Base-by-base conservation (phyloP, 2,329 filamentous ascomycete species). In the Cladosporium sp. region DNA sequence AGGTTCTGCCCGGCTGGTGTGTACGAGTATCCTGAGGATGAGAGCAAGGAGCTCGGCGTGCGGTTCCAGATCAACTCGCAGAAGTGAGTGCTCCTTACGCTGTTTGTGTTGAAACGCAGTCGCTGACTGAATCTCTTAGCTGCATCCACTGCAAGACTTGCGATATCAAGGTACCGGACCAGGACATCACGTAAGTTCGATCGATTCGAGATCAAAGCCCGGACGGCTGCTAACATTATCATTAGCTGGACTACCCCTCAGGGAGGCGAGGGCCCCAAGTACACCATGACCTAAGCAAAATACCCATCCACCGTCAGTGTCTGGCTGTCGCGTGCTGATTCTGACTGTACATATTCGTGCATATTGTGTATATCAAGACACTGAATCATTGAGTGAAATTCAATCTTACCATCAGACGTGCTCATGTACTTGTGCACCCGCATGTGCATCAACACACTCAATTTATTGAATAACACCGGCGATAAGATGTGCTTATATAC, bases 121-220 rank as follows among this genome's bases (percentile, higher is more conserved):
- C 34, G 14, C 5, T 11, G 18, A 40, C 65, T 73, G 66, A 68
- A 67, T 14, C 18, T 38, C 61, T 95, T 33, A 54, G 52, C 74
- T 98, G 93, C 70, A 95, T 98, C 59, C 93, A 98, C 74, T 98
- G 93, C 80, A 98, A 98, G 80, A 98, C 93, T 11, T 98, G 93
- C 70, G 93, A 98, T 71, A 98, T 98, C 75, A 98, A 98, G 76
- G 92, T 89, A 13, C 93, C 93, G 7, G 82, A 85, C 57, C 93
- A 98, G 75, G 93, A 97, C 68, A 97, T 98, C 72, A 96, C 95
- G 54, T 56, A 46, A 54, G 54, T 50, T 42, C 16, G 9, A 3
- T 16, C 22, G 4, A 28, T 4, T 28, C 22, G 22, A 28, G 22
- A 28, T 28, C 22, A 7, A 28, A 28, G 7, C 22, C 4, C 22